A percentile compares a stretch with the other conserved stretches of the same genome.
These are phyloP conservation scores for Penicillium arizonense DNA, from an alignment of 495 filamentous ascomycete species.

Conservation along the genomic window DNA sequence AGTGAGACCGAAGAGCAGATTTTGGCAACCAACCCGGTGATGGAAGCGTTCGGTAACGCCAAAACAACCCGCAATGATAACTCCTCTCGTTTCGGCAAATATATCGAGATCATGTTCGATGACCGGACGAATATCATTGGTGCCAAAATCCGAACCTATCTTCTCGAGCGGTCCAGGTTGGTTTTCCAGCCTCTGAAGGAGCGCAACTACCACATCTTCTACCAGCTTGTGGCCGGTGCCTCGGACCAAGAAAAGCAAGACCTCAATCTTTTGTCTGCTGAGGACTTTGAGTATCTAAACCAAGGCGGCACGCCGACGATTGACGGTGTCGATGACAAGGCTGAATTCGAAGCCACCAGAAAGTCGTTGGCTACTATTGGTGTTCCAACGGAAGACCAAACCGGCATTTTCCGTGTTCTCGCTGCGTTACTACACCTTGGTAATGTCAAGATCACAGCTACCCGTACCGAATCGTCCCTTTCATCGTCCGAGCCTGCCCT, in stretches of 20 bases:
- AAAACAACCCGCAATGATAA: conserved; percentile 99
- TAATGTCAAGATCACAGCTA: conserved; percentile 91
- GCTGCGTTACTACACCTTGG: conserved; percentile 92
- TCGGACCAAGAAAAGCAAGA: conserved; percentile 80
- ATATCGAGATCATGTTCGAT: conserved; percentile 99
- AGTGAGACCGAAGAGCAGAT: conserved; percentile 99
- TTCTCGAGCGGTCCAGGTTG: conserved; percentile 91
- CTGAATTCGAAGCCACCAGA: conserved; percentile 85
- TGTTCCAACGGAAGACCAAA: conserved; percentile 68
- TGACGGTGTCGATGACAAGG: conserved; percentile 93
- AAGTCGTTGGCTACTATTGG: conserved; percentile 87
- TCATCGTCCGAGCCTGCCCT: conserved; percentile 79
- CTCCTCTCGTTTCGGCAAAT: conserved; percentile 98
- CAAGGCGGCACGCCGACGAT: conserved; percentile 90
- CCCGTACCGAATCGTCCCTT: conserved; percentile 82
- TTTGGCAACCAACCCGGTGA: conserved; percentile 96
- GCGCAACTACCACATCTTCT: conserved; percentile 99
- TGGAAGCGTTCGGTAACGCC: conserved; percentile 99
- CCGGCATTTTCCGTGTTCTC: conserved; percentile 85
- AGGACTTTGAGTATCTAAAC: conserved; percentile 94
- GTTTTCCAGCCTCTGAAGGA: conserved; percentile 99
- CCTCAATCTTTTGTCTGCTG: conserved; percentile 72
- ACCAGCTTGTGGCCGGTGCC: conserved; percentile 93
- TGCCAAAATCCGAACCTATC: conserved; percentile 92
- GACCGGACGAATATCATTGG: conserved; percentile 94